Conservation (phyloP, 768 basidiomycete genomes). For the Tylopilus felleus region DNA sequence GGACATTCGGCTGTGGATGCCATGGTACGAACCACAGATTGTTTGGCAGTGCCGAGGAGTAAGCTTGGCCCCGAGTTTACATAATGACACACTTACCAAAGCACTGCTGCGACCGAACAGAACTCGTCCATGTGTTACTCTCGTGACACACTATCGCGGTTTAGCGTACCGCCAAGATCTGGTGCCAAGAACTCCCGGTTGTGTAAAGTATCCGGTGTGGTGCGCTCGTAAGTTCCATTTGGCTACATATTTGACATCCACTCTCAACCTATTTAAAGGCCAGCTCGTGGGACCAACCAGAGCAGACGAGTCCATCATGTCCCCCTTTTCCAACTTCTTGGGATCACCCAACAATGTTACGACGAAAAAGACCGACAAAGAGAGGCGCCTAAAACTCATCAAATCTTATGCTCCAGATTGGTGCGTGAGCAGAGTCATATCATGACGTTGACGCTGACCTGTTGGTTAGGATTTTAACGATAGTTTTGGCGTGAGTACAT, state of each 20-base stretch:
- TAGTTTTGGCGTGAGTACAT: constrained; percentile 55
- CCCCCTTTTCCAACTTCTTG: constrained; percentile 6
- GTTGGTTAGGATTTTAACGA: constrained; percentile 58
- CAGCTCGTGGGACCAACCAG: not conserved
- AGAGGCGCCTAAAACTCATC: constrained; percentile 41
- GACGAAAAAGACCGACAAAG: constrained; percentile 21
- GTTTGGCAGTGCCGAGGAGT: not conserved
- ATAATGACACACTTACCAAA: too few relatives aligned
- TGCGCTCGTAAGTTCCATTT: too few relatives aligned
- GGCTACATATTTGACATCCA: too few relatives aligned
- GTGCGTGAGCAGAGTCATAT: constrained; percentile 37
- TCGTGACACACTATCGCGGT: too few relatives aligned
- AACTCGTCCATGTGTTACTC: too few relatives aligned
- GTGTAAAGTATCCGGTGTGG: too few relatives aligned
- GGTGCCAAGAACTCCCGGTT: too few relatives aligned
- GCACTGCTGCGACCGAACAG: not conserved
- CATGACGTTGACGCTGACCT: not conserved
- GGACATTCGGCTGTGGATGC: constrained; percentile 11
- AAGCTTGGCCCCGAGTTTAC: too few relatives aligned
- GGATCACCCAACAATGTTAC: constrained; percentile 2
- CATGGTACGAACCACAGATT: constrained; percentile 23
- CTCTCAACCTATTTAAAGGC: not conserved
- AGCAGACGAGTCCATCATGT: constrained; percentile 12
- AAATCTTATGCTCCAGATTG: constrained; percentile 75
- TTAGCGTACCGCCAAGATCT: too few relatives aligned